A percentile compares a stretch with the other conserved stretches of the same genome.
Evolutionary conservation across 371 early-diverging fungal genomes (phyloP).

Genomic region (Haplosporangium sp.): DNA sequence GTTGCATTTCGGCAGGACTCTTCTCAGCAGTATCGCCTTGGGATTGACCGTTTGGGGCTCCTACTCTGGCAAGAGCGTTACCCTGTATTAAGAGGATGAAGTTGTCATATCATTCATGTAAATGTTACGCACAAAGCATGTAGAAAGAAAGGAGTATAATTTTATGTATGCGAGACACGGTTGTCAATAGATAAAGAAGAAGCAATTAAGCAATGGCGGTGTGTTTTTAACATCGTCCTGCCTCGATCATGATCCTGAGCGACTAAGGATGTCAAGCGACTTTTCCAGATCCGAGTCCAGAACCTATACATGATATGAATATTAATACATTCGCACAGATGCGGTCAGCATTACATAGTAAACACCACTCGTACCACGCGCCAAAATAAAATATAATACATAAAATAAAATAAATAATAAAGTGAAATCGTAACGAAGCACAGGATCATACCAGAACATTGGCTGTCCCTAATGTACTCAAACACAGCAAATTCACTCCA

Average conservation of each 20-base stretch:
- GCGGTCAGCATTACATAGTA: too few relatives aligned
- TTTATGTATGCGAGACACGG: too few relatives aligned
- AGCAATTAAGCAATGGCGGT: too few relatives aligned
- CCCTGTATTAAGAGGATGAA: background rate
- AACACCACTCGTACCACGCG: too few relatives aligned
- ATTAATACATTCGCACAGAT: background rate
- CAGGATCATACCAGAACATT: constrained; percentile 58
- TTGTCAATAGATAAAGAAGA: too few relatives aligned
- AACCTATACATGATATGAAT: background rate
- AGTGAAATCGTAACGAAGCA: too few relatives aligned
- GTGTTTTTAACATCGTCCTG: too few relatives aligned
- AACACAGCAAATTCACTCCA: constrained; percentile 60
- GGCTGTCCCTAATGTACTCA: constrained; percentile 61
- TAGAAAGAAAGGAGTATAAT: too few relatives aligned
- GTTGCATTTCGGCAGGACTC: constrained; percentile 28
- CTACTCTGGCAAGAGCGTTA: constrained; percentile 4
- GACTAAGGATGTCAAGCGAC: constrained; percentile 21
- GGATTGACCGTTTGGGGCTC: constrained; percentile 26
- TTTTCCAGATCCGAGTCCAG: constrained; percentile 22
- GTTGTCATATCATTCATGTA: background rate
- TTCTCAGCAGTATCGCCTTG: constrained; percentile 15
- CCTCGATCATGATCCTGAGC: constrained; percentile 1
- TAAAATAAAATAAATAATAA: too few relatives aligned
- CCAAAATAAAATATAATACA: too few relatives aligned
- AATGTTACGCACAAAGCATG: too few relatives aligned